These are phyloP conservation scores for Hypoxylon sp. DNA, from an alignment of 2,329 filamentous ascomycete genomes.

Conservation along the genomic window DNA sequence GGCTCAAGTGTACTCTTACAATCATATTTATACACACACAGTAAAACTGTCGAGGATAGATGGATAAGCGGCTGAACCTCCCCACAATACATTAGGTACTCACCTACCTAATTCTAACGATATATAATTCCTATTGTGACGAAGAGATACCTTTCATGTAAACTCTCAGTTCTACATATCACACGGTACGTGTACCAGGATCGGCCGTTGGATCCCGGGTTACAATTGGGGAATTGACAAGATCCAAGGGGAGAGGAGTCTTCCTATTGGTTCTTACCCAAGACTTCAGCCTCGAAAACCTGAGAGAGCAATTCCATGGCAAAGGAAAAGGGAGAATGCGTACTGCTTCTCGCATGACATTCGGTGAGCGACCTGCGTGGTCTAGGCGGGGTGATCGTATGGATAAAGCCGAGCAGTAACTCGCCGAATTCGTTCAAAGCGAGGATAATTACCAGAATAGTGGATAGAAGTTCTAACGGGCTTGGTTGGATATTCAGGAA, in stretches of 20 bases:
- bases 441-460: too few species aligned
- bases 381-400: background rate
- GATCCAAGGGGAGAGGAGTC: background rate
- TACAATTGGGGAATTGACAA: background rate
- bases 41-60: too few species aligned
- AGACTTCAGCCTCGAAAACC: background rate
- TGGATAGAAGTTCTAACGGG: too few species aligned
- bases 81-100: too few species aligned
- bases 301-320: background rate
- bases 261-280: background rate
- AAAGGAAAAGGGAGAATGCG: background rate
- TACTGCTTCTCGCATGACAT: background rate
- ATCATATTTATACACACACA: too few species aligned
- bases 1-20: too few species aligned
- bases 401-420: background rate
- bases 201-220: background rate
- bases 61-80: too few species aligned
- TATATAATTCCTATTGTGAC: background rate
- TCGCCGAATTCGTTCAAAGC: too few species aligned
- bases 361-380: background rate
- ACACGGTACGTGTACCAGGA: too few species aligned
- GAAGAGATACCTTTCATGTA: background rate
- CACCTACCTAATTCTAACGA: too few species aligned
- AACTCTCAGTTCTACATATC: too few species aligned
- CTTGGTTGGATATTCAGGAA: background rate